A percentile compares a stretch with the other conserved stretches of the same genome.
Conservation (phyloP, 1,284 basidiomycete species). For the Meira miltonrushii region DNA sequence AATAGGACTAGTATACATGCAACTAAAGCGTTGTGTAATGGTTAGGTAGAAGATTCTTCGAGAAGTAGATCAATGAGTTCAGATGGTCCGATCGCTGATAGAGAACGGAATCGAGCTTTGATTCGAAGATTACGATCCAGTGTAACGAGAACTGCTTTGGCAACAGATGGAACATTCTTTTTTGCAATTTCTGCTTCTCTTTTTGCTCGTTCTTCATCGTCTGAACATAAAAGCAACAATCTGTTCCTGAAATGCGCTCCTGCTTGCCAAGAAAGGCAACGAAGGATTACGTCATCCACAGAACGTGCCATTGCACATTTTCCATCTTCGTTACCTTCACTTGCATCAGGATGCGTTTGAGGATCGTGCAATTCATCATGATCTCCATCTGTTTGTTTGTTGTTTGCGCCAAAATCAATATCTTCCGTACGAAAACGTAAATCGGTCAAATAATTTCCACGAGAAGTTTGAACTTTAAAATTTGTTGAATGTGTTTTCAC, state of each 20-base stretch:
- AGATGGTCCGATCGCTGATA: slow-evolving; percentile 63
- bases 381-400: neutral
- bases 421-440: slow-evolving; percentile 79
- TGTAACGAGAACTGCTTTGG: slow-evolving; percentile 81
- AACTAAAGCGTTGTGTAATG: too few relatives aligned
- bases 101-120: slow-evolving; percentile 63
- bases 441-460: slow-evolving; percentile 84
- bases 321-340: slow-evolving; percentile 5
- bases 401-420: slow-evolving; percentile 62
- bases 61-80: slow-evolving; percentile 40
- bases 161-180: slow-evolving; percentile 54
- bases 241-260: slow-evolving; percentile 85
- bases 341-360: neutral
- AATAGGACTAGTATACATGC: too few relatives aligned
- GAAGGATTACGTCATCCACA: slow-evolving; percentile 92
- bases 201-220: slow-evolving; percentile 48
- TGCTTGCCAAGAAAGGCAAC: slow-evolving; percentile 79
- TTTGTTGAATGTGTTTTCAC: slow-evolving; percentile 68
- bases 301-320: slow-evolving; percentile 61
- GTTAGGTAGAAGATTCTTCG: too few relatives aligned
- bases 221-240: slow-evolving; percentile 52
- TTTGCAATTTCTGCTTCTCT: slow-evolving; percentile 22
- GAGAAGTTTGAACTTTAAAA: slow-evolving; percentile 88
- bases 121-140: slow-evolving; percentile 73
- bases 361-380: neutral